A percentile compares a stretch with the other conserved stretches of the same genome.
Evolutionary conservation across 2,329 filamentous ascomycete species (phyloP).

Genomic region (Verticillium isaacii): DNA sequence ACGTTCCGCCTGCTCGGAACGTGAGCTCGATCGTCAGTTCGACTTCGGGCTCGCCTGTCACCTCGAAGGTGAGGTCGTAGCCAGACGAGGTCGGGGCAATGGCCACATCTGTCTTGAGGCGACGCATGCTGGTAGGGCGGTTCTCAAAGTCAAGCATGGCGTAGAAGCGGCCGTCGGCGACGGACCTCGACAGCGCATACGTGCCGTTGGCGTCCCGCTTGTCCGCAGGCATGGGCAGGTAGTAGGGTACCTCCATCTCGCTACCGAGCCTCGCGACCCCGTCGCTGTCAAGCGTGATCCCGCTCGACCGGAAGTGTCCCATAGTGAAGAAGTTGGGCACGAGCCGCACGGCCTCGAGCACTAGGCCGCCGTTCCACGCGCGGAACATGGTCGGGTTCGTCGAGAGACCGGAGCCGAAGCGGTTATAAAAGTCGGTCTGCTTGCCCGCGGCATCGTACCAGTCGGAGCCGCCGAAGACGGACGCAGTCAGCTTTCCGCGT

Average conservation of each 20-base stretch:
- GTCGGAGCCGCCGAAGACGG: slow-evolving; percentile 13
- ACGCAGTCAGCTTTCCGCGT: slow-evolving; percentile 10
- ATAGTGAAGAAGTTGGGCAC: slow-evolving; percentile 16
- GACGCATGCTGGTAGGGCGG: slow-evolving; percentile 12
- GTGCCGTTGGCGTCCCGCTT: slow-evolving; percentile 8
- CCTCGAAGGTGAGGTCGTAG: slow-evolving; percentile 13
- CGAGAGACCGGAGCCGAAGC: slow-evolving; percentile 13
- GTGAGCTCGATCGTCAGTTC: slow-evolving; percentile 15
- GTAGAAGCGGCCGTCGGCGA: slow-evolving; percentile 14
- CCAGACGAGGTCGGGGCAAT: slow-evolving; percentile 8
- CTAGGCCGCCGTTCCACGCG: slow-evolving; percentile 12
- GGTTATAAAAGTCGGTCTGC: slow-evolving; percentile 12
- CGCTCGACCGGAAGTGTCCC: slow-evolving; percentile 15
- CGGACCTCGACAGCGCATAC: slow-evolving; percentile 10
- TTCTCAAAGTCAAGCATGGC: slow-evolving; percentile 14
- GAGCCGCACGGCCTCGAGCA: slow-evolving; percentile 12
- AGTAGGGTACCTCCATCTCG: slow-evolving; percentile 14
- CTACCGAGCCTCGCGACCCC: slow-evolving; percentile 7
- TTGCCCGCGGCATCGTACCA: slow-evolving; percentile 11
- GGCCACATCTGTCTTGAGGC: slow-evolving; percentile 11
- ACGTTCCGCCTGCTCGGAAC: slow-evolving; percentile 9
- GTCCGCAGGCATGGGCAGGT: slow-evolving; percentile 13
- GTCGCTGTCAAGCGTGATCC: slow-evolving; percentile 5
- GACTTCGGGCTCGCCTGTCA: slow-evolving; percentile 13
- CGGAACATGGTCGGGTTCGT: slow-evolving; percentile 15